Base-by-base conservation (phyloP, 345 rosid genomes). In the Laguncularia racemosa region DNA sequence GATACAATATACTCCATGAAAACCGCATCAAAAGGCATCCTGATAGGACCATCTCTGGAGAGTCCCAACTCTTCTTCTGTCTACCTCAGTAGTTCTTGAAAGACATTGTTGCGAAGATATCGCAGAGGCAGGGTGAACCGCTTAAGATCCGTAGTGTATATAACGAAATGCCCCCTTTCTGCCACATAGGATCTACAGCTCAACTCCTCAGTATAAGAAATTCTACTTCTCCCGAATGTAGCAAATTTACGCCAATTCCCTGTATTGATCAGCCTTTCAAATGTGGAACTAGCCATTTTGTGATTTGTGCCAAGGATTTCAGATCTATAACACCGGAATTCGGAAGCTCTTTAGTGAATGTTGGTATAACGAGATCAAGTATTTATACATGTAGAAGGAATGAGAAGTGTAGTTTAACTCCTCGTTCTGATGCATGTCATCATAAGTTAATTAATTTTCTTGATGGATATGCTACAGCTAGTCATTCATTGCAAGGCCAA, bases 21-120 rank as follows among this genome's bases (percentile, higher is more conserved):
- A 16, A 26, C 40, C 1, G 71, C 68, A 43, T 74, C 69, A 17
- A 62, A 71, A 57, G 78, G 74, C 28, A 79, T 44, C 3, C 48
- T 73, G 53, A 67, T 72, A 14, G 75, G 75, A 15, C 71, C 67
- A 19, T 56, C 50, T 2, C 52, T 64, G 15, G 73, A 47, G 8
- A 75, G 33, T 2, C 80, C 71, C 16, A 72, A 72, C 44, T 64
- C 80, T 62, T 78, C 76, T 59, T 66, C 81, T 6, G 78, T 63
- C 14, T 73, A 62, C 20, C 46, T 71, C 47, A 76, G 46, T 21
- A 79, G 69, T 44, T 76, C 73, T 59, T 61, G 66, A 44, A 76
- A 44, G 20, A 74, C 14, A 3, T 49, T 44, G 48, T 64, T 63
- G 48, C 51, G 62, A 0, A 75, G 64, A 48, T 71, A 69, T 38